phyloP scores from a whole-genome alignment of 1,284 basidiomycete species.

The Tylopilus sp. region DNA sequence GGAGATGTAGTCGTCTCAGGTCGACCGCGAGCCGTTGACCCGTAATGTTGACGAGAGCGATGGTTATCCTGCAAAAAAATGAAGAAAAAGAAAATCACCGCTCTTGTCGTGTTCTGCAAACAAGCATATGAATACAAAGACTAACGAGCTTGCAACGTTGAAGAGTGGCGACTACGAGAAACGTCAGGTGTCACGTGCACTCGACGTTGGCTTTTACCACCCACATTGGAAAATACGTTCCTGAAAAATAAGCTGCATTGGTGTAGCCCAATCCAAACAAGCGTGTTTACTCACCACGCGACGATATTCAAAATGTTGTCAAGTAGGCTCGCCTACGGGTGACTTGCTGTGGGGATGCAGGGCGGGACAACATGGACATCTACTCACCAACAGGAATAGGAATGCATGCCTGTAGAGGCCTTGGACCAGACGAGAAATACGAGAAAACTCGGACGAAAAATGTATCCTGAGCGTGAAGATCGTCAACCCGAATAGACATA shows the following conservation, averaged over 20 bases:
- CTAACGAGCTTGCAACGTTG: background rate
- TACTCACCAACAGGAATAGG: slow-evolving; percentile 2
- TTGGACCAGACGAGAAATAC: background rate
- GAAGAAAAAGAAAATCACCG: background rate
- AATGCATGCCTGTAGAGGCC: background rate
- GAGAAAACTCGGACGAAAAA: background rate
- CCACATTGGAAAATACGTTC: background rate
- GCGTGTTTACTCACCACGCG: background rate
- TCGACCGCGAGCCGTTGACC: slow-evolving; percentile 8
- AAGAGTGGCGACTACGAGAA: background rate
- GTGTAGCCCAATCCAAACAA: background rate
- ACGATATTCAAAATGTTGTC: background rate
- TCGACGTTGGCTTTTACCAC: background rate
- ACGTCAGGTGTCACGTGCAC: background rate
- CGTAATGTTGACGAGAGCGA: slow-evolving; percentile 1
- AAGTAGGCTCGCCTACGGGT: slow-evolving; percentile 1
- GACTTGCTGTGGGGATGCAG: background rate
- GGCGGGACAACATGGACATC: background rate
- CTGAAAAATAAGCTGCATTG: background rate
- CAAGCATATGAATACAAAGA: background rate
- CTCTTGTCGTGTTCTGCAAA: background rate
- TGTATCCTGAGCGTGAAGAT: background rate
- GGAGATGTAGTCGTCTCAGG: background rate
- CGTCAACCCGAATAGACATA: slow-evolving; percentile 1
- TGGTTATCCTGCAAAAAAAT: background rate